Evolutionary conservation across 2,329 filamentous ascomycete species (phyloP), one percentile per base, ranked within the genome.

Genomic region (Xylaria sp.): DNA sequence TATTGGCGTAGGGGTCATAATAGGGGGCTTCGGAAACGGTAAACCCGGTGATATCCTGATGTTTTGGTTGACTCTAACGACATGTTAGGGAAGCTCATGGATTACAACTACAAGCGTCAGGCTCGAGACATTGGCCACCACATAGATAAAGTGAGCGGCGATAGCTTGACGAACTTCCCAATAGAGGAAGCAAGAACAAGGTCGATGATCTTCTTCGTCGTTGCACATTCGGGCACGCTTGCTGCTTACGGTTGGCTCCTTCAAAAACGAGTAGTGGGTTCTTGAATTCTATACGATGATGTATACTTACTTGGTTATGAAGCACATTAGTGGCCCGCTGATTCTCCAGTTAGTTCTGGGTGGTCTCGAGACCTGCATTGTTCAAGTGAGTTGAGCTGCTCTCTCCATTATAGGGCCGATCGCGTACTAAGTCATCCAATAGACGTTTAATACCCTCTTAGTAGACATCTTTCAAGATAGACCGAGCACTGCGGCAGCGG

Each of bases 131-230:
- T 60, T 12, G 66, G 62, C 13, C 34, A 65, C 13, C 18, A 2
- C 3, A 20, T 52, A 15, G 67, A 69, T 52, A 58, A 54, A 44
- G 57, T 41, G 25, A 65, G 48, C 12, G 67, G 67, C 25, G 63
- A 69, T 15, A 54, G 66, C 44, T 23, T 69, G 15, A 51, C 28
- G 20, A 50, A 52, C 6, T 69, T 69, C n/a, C 67, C 63, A 13
- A 63, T 69, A 6, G 63, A 66, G 15, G 28, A 63, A 55, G 63
- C 63, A 15, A 63, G 65, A 54, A 51, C 41, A 2, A 50, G 41
- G 23, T 62, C 57, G 9, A 62, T 66, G 50, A 15, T 41, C 3
- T 50, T 28, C 18, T 37, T 67, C 13, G 63, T 57, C n/a, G 34
- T 62, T 20, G 50, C 51, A 13, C 65, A 63, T 58, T 10, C 57